phyloP scores from a whole-genome alignment of 345 rosid genomes.

The Erodium maritimum region DNA sequence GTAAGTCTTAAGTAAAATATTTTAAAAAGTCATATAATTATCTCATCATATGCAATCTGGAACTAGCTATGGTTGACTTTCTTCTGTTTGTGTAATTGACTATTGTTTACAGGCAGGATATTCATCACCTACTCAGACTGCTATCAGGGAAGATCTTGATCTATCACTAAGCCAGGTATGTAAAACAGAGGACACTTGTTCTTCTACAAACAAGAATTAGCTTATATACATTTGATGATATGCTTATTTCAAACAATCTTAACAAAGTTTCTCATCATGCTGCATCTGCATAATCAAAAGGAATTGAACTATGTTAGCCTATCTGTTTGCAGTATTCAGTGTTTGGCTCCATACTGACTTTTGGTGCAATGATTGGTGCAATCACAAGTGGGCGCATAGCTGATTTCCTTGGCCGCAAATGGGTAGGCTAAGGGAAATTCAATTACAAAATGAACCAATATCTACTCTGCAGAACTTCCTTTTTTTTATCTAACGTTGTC shows the following conservation, averaged over 20 bases:
- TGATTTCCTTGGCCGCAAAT: conserved; percentile 71
- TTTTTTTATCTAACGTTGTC: conserved; percentile 5
- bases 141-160: conserved; percentile 58
- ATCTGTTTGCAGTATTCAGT: conserved; percentile 47
- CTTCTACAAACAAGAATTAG: not conserved
- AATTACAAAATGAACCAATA: not conserved
- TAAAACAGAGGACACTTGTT: not conserved
- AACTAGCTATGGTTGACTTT: not conserved
- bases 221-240: too few relatives aligned
- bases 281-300: not conserved
- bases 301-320: not conserved
- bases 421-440: conserved; percentile 34
- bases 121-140: conserved; percentile 82
- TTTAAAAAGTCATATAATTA: not conserved
- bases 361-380: conserved; percentile 97
- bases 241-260: not conserved
- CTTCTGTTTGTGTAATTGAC: not conserved
- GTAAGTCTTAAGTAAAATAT: conserved; percentile 27
- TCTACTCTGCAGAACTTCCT: not conserved
- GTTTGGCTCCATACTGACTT: conserved; percentile 75
- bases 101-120: conserved; percentile 56
- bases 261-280: not conserved
- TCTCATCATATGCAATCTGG: not conserved
- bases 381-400: conserved; percentile 77
- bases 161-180: conserved; percentile 54